Base-by-base conservation (phyloP, 2,329 filamentous ascomycete genomes). In the Pseudogymnoascus sp. region DNA sequence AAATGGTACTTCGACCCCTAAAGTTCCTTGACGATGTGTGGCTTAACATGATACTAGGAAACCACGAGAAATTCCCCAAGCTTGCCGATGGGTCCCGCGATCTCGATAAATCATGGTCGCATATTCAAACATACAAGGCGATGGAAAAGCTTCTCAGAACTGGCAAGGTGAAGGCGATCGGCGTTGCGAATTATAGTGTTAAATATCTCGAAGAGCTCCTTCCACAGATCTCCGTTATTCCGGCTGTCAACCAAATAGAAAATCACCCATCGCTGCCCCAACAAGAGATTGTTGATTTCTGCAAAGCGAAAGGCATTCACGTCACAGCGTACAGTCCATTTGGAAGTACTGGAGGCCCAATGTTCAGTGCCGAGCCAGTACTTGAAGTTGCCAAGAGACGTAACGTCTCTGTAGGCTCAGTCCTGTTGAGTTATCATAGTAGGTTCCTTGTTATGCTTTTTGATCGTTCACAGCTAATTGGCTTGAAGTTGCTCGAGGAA, bases 381-480 rank as follows among this genome's bases (percentile, higher is more conserved):
- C 66, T 86, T 81, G 73, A 44, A 74, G 76, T 87, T 44, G 83
- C 88, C 27, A 81, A 85, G 71, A 83, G 84, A 75, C 82, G 84
- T 69, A 77, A 82, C 42, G 80, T 81, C 39, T 81, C 79, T 69
- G 78, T 85, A 6, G 80, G 81, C 0, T 82, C 83, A 0, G 78
- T 91, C 2, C 75, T 90, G 62, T 74, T 91, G 63, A 89, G 86
- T 75, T 90, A 88, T 70, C 86, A 90, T 70, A 77, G 79, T 81
- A 2, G 80, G 87, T n/a, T 36, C 76, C 25, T 44, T 44, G 12
- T 44, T 25, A 6, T 44, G 13, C 41, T 25, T 25, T 42, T 44
- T 44, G 21, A 7, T 44, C 41, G 41, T 44, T 44, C 41, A 44
- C 17, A 25, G 41, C 41, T 44, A 21, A 44, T 13, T 25, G 25